Conservation (phyloP, 2,329 filamentous ascomycete species). For the Alternaria brassicae region DNA sequence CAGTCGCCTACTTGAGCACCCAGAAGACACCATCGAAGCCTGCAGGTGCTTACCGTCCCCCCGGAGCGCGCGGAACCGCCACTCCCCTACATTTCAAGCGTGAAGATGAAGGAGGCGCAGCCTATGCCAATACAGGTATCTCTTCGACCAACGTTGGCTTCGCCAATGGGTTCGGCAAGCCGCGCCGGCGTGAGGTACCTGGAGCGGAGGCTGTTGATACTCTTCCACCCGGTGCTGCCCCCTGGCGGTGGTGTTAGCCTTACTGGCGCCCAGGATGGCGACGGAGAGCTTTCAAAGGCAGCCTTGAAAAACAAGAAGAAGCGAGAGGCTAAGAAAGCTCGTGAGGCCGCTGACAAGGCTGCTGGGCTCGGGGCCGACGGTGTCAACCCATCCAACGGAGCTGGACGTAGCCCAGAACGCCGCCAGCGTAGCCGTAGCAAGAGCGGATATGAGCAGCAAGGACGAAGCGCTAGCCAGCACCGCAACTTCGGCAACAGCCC, state of each 20-base stretch:
- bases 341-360: slow-evolving; percentile 70
- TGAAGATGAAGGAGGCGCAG: slow-evolving; percentile 93
- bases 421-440: slow-evolving; percentile 63
- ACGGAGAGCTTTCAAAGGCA: slow-evolving; percentile 80
- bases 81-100: slow-evolving; percentile 96
- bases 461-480: slow-evolving; percentile 43
- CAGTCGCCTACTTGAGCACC: slow-evolving; percentile 79
- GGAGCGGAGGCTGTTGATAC: slow-evolving; percentile 77
- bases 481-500: slow-evolving; percentile 44
- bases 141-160: slow-evolving; percentile 63
- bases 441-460: slow-evolving; percentile 35
- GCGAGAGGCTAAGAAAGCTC: slow-evolving; percentile 88
- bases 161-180: slow-evolving; percentile 81
- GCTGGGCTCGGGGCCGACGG: slow-evolving; percentile 44
- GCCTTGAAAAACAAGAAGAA: slow-evolving; percentile 99
- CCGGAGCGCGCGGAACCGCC: slow-evolving; percentile 84
- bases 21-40: slow-evolving; percentile 96
- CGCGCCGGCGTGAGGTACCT: slow-evolving; percentile 78
- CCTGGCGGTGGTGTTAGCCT: slow-evolving; percentile 71
- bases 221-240: slow-evolving; percentile 70
- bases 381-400: slow-evolving; percentile 34
- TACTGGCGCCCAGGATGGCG: slow-evolving; percentile 69
- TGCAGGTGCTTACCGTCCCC: slow-evolving; percentile 94
- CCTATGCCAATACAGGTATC: slow-evolving; percentile 81
- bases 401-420: slow-evolving; percentile 70